phyloP scores from a whole-genome alignment of 2,329 filamentous ascomycete genomes.

The Penicillium sp. region DNA sequence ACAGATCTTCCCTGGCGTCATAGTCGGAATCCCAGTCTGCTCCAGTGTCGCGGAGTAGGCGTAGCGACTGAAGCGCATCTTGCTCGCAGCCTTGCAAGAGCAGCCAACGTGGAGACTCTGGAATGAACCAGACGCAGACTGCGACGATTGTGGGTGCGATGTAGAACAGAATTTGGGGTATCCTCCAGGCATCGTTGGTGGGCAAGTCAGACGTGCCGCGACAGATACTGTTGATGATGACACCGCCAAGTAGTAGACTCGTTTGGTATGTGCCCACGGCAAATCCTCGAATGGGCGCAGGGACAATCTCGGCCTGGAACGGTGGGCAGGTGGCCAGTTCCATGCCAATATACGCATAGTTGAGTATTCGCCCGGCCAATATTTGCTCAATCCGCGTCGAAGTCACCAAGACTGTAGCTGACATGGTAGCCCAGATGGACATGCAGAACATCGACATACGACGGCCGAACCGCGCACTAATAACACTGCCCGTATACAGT shows the following conservation, averaged over 20 bases:
- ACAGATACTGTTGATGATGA: conserved; percentile 20
- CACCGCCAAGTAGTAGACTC: conserved; percentile 19
- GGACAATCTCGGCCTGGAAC: conserved; percentile 13
- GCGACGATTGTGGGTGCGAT: conserved; percentile 22
- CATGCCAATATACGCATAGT: conserved; percentile 14
- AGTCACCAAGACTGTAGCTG: conserved; percentile 10
- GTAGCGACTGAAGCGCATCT: conserved; percentile 34
- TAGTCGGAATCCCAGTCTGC: not conserved
- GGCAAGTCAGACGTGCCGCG: conserved; percentile 18
- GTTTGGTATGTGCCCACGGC: conserved; percentile 13
- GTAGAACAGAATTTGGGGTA: conserved; percentile 23
- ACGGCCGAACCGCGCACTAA: conserved; percentile 12
- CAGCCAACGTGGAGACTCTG: conserved; percentile 26
- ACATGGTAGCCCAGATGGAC: conserved; percentile 14
- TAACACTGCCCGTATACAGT: conserved; percentile 9
- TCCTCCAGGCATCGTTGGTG: conserved; percentile 29
- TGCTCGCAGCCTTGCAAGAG: conserved; percentile 20
- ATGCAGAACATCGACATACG: conserved; percentile 15
- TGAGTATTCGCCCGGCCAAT: conserved; percentile 12
- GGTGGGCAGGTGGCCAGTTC: conserved; percentile 14
- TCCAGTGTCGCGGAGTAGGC: conserved; percentile 29
- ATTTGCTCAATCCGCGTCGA: conserved; percentile 11
- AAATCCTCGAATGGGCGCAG: conserved; percentile 13
- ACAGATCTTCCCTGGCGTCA: conserved; percentile 6
- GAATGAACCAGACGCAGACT: conserved; percentile 23